Evolutionary conservation across 2,329 filamentous ascomycete species (phyloP).

Genomic region (Calonectria honghensis): DNA sequence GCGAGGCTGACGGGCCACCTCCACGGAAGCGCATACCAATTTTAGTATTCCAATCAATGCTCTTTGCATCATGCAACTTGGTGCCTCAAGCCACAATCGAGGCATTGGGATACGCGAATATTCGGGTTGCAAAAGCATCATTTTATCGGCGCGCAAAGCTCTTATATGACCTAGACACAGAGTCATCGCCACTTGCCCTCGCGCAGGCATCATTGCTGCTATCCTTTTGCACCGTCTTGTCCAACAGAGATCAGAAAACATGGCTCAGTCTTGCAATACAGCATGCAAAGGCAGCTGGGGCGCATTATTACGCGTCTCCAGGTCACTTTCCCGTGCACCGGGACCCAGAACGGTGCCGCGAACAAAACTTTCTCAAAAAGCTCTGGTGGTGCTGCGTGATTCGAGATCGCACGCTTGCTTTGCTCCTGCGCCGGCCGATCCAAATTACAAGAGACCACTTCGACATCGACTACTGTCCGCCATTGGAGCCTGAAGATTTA

Average conservation of each 20-base stretch:
- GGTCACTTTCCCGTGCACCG: not conserved
- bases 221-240: constrained; percentile 21
- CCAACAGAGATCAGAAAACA: constrained; percentile 23
- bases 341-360: not conserved
- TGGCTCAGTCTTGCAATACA: constrained; percentile 37
- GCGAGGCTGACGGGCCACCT: not conserved
- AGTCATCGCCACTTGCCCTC: constrained; percentile 14
- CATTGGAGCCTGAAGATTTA: constrained; percentile 27
- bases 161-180: constrained; percentile 29
- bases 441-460: constrained; percentile 28
- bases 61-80: constrained; percentile 37
- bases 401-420: constrained; percentile 21
- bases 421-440: constrained; percentile 26
- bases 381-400: constrained; percentile 40
- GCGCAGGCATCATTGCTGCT: constrained; percentile 32
- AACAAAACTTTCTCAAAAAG: constrained; percentile 19
- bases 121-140: constrained; percentile 13
- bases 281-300: constrained; percentile 27
- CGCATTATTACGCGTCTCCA: constrained; percentile 10
- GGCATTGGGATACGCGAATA: constrained; percentile 17
- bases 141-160: not conserved
- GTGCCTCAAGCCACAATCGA: constrained; percentile 15
- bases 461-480: constrained; percentile 15
- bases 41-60: constrained; percentile 32
- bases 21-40: constrained; percentile 17